A percentile compares a stretch with the other conserved stretches of the same genome.
Evolutionary conservation across 148 eudicot genomes (phyloP).

Genomic region (Heliamphora exappendiculata): DNA sequence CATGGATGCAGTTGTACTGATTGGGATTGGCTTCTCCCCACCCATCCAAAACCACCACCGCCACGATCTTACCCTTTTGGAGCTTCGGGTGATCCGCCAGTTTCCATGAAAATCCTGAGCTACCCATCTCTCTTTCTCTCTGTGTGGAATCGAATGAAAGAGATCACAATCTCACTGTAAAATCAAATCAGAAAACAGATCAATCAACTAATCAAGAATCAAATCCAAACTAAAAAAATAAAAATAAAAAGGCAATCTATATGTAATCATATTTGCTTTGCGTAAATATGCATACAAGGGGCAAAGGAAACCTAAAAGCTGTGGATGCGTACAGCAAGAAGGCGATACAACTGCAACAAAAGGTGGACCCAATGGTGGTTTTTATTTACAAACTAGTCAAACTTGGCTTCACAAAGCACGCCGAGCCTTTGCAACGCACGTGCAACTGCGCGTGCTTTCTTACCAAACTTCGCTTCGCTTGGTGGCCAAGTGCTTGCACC

Average conservation of each 20-base stretch:
- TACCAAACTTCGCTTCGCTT: background rate
- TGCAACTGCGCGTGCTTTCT: background rate
- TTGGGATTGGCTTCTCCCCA: constrained; percentile 75
- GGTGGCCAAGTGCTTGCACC: background rate
- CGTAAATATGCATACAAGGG: background rate
- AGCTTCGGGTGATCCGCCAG: constrained; percentile 60
- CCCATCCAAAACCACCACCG: constrained; percentile 63
- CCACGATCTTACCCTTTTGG: constrained; percentile 58
- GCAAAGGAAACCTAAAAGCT: background rate
- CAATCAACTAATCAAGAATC: background rate
- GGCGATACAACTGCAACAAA: background rate
- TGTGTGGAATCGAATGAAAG: background rate
- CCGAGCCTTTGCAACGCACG: background rate
- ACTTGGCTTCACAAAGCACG: too few species aligned
- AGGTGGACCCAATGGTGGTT: background rate
- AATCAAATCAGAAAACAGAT: background rate
- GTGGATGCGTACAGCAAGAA: background rate
- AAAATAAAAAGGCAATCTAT: too few species aligned
- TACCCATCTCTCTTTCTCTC: constrained; percentile 40
- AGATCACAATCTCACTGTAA: background rate
- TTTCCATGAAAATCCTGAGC: constrained; percentile 57
- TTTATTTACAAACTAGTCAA: too few species aligned
- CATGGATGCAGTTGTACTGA: constrained; percentile 61
- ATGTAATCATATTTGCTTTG: background rate
- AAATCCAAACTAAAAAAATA: background rate